These are phyloP conservation scores for Pterocarpus santalinus DNA, from an alignment of 306 rosid genomes.

Conservation along the genomic window DNA sequence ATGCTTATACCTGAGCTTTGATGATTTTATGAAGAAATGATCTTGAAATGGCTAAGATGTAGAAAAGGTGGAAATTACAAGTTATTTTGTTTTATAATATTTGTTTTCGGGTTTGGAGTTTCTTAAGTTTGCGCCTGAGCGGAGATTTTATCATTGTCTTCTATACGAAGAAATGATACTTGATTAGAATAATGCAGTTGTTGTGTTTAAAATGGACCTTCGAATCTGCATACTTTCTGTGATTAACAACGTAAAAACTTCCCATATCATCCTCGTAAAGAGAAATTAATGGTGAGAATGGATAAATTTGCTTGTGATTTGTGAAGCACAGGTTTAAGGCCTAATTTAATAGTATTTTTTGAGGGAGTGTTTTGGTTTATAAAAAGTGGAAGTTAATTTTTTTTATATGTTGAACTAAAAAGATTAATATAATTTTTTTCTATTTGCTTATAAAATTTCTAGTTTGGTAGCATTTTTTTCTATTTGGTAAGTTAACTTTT, in stretches of 20 bases:
- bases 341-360: neutral
- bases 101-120: slow-evolving; percentile 9
- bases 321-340: neutral
- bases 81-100: neutral
- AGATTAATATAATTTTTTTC: no score
- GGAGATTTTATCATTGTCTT: slow-evolving; percentile 10
- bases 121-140: slow-evolving; percentile 21
- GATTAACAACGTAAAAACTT: neutral
- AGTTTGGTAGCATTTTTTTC: no score
- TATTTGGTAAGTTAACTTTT: no score
- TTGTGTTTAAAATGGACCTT: neutral
- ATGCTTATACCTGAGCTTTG: slow-evolving; percentile 13
- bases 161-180: neutral
- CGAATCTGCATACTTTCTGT: neutral
- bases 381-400: no score
- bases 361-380: no score
- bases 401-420: no score
- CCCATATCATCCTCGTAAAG: neutral
- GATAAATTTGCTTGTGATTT: neutral
- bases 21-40: slow-evolving; percentile 5
- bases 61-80: no score
- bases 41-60: neutral
- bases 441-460: no score
- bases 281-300: neutral
- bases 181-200: slow-evolving; percentile 31